Percentiles rank a stretch among this genome's conserved stretches.
phyloP scores from a whole-genome alignment of 768 basidiomycete genomes.

The Suillus occidentalis region DNA sequence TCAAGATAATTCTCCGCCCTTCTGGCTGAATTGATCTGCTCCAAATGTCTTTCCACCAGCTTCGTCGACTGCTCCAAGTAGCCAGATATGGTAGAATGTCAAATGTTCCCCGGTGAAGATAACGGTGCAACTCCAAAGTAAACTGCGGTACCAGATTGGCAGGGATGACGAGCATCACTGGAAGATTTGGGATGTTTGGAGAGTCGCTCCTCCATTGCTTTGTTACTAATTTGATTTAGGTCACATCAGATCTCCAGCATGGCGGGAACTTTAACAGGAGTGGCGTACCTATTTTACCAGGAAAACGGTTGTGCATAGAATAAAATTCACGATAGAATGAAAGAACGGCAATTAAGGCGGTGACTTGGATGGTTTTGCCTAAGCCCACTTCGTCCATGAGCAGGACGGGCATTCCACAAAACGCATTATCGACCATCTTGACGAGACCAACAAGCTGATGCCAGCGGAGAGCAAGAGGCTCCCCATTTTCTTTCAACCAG shows the following conservation, averaged over 20 bases:
- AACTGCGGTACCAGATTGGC: not conserved
- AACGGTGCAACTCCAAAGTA: not conserved
- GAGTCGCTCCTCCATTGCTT: not conserved
- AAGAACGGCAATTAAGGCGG: not conserved
- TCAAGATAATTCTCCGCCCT: not conserved
- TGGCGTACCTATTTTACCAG: not conserved
- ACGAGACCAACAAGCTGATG: not conserved
- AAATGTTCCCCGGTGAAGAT: not conserved
- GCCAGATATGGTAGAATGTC: not conserved
- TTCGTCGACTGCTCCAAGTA: not conserved
- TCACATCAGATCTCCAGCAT: not conserved
- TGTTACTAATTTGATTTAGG: not conserved
- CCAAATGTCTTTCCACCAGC: not conserved
- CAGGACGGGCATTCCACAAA: not conserved
- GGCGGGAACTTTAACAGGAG: not conserved
- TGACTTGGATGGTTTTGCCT: not conserved
- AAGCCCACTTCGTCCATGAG: not conserved
- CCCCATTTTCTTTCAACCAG: not conserved
- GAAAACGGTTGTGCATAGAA: not conserved
- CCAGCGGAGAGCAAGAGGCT: not conserved
- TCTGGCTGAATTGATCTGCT: not conserved
- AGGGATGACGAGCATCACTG: not conserved
- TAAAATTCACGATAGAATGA: not conserved
- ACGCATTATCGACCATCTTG: not conserved
- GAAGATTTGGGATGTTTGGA: not conserved